Evolutionary conservation across 208 protist species (phyloP).

Genomic region (Trypanosoma congolense): DNA sequence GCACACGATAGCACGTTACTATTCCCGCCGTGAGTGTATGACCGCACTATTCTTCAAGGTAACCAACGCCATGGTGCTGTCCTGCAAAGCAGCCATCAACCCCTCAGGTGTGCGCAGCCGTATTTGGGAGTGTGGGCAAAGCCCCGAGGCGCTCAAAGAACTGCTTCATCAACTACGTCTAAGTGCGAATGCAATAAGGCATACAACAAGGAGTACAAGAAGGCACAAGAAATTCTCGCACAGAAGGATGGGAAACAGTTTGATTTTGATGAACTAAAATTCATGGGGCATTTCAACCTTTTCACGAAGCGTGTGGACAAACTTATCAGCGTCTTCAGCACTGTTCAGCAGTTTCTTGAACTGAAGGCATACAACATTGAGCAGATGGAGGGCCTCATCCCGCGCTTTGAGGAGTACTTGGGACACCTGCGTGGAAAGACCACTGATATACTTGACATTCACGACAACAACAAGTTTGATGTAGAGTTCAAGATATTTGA

Average conservation of each 20-base stretch:
- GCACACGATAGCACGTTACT: constrained; percentile 95
- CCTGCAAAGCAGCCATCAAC: constrained; percentile 92
- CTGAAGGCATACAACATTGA: constrained; percentile 92
- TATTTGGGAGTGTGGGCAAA: constrained; percentile 91
- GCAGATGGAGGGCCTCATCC: constrained; percentile 91
- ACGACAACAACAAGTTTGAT: constrained; percentile 93
- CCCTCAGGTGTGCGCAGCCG: constrained; percentile 73
- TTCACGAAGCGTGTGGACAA: constrained; percentile 96
- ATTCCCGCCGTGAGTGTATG: constrained; percentile 92
- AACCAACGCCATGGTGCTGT: constrained; percentile 94
- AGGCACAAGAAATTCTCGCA: constrained; percentile 84
- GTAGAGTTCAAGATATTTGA: constrained; percentile 95
- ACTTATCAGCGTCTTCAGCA: constrained; percentile 94
- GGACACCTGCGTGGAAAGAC: constrained; percentile 89
- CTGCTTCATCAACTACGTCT: constrained; percentile 78
- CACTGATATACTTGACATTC: constrained; percentile 94
- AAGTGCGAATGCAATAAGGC: constrained; percentile 91
- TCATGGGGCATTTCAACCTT: constrained; percentile 97
- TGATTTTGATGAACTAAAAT: constrained; percentile 93
- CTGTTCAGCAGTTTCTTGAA: constrained; percentile 94
- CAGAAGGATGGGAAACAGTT: constrained; percentile 77
- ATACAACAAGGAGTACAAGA: constrained; percentile 92
- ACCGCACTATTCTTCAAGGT: constrained; percentile 97
- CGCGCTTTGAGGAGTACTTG: constrained; percentile 91
- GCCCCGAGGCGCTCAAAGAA: constrained; percentile 60